Evolutionary conservation across 805 yeast genomes (phyloP), one percentile per base, ranked within the genome.

Genomic region (Pichia occidentalis): DNA sequence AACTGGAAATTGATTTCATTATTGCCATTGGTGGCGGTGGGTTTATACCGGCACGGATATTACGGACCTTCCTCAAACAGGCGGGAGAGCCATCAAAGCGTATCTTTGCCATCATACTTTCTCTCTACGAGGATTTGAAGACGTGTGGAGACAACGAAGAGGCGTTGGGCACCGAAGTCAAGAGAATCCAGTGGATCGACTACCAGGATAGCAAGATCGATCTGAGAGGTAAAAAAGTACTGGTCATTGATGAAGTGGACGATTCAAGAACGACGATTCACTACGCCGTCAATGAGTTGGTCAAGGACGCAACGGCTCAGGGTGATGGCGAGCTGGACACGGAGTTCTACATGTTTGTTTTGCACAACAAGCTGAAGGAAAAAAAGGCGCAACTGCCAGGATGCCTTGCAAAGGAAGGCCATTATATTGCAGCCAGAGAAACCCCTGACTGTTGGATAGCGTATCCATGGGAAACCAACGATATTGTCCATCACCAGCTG

Each of bases 21-120:
- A 85, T 90, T 46, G 97, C 97, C 50, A 86, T 90, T 54, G 98
- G 95, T 35, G 60, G 60, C 19, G 60, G 98, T 58, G 98, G 97
- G 2, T 85, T 90, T 61, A 92, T 90, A 42, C 98, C 97, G 20
- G 97, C 98, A 7, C 77, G 98, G 60, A 92, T 92, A 64, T 71
- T 90, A 59, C 77, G 98, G 61, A 80, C 97, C 2, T 92, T 90
- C 63, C 68, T 90, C 50, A 90, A 88, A 62, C 83, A 80, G 49
- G 85, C 83, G 22, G 95, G 95, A 43, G 68, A 80, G 43, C 90
- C 94, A 51, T 90, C 88, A 53, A 80, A 87, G 44, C 80, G 95
- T 53, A 86, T 90, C 54, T 90, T 88, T 77, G 97, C 98, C 33
- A 85, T 90, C 50, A 94, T 92, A 24, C 70, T 90, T 49, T 86